phyloP scores from a whole-genome alignment of 2,329 filamentous ascomycete genomes.

The Akanthomyces muscarius region DNA sequence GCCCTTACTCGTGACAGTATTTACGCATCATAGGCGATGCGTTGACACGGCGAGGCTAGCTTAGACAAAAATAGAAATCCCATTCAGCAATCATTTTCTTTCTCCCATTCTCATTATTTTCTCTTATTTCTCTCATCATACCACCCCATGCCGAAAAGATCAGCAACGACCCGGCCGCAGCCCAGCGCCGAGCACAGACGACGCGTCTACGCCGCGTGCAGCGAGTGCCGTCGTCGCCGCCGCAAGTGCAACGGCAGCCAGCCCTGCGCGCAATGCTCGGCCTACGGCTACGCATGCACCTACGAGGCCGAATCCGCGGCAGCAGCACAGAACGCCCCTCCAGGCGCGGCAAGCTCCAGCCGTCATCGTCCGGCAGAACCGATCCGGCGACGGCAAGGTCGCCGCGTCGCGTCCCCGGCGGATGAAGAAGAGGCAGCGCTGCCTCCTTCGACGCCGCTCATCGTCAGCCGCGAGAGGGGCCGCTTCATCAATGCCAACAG shows the following conservation, averaged over 20 bases:
- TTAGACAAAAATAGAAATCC: no score
- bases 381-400: no score
- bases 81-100: no score
- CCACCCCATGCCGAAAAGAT: slow-evolving; percentile 12
- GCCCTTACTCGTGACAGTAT: no score
- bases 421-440: neutral
- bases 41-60: no score
- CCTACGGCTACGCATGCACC: slow-evolving; percentile 20
- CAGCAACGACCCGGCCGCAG: neutral
- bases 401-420: neutral
- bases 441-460: neutral
- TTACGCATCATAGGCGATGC: no score
- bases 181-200: slow-evolving; percentile 4
- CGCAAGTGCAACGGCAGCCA: slow-evolving; percentile 20
- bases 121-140: no score
- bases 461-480: slow-evolving; percentile 11
- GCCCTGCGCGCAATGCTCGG: slow-evolving; percentile 18
- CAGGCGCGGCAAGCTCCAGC: no score
- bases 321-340: neutral
- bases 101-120: no score
- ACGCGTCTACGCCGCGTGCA: slow-evolving; percentile 18
- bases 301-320: neutral
- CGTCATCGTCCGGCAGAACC: no score
- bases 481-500: slow-evolving; percentile 20
- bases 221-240: slow-evolving; percentile 19